phyloP scores from a whole-genome alignment of 805 yeast species.

The Vanderwaltozyma verrucispora region DNA sequence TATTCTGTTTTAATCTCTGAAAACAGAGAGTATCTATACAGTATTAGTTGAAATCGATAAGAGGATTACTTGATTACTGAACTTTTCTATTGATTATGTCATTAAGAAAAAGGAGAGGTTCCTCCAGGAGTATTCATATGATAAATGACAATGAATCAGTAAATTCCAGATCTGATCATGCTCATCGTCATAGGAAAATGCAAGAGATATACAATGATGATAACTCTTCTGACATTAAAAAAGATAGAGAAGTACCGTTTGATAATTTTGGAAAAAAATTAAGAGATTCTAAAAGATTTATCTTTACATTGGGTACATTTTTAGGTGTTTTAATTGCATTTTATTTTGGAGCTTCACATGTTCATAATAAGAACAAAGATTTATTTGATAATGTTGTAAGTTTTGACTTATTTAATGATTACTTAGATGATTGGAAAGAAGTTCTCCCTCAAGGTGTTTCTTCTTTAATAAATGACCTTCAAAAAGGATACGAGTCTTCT shows the following conservation, averaged over 20 bases:
- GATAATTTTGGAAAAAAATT: slow-evolving; percentile 7
- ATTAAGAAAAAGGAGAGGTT: background rate
- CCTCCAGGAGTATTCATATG: background rate
- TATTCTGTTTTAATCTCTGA: too few relatives aligned
- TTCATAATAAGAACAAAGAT: slow-evolving; percentile 18
- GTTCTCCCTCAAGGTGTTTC: slow-evolving; percentile 58
- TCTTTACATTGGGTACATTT: slow-evolving; percentile 61
- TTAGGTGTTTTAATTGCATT: slow-evolving; percentile 59
- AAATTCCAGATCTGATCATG: background rate
- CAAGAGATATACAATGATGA: background rate
- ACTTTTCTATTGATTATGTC: background rate
- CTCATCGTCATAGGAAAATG: background rate
- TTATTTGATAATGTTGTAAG: slow-evolving; percentile 38
- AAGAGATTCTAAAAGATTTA: slow-evolving; percentile 44
- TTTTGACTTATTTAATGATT: slow-evolving; percentile 48
- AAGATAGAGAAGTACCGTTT: background rate
- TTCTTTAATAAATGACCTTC: slow-evolving; percentile 47
- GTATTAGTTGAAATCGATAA: too few relatives aligned
- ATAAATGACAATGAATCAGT: too few relatives aligned
- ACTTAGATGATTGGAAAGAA: slow-evolving; percentile 64
- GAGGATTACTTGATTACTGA: too few relatives aligned
- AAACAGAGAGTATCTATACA: too few relatives aligned
- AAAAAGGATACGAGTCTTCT: slow-evolving; percentile 12
- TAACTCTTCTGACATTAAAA: background rate
- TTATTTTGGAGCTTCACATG: slow-evolving; percentile 39